These are phyloP conservation scores for barley (Hordeum vulgare) DNA, from an alignment of 176 grass and related monocot species.

Conservation along the genomic window DNA sequence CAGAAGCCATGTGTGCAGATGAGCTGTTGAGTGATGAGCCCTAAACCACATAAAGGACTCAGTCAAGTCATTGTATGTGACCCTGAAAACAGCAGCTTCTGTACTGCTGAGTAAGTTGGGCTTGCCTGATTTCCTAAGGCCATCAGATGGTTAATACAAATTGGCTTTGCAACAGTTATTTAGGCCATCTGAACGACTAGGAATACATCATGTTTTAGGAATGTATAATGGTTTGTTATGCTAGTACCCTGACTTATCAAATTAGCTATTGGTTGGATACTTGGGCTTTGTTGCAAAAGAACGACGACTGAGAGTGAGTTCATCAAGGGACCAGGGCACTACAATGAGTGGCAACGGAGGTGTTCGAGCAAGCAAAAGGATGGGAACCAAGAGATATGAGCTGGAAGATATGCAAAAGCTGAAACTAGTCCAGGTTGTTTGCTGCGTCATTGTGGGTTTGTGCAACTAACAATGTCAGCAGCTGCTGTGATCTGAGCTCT, in stretches of 20 bases:
- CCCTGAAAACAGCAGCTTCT: not conserved
- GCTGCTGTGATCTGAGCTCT: not conserved
- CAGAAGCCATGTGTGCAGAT: not conserved
- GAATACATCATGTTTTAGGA: not conserved
- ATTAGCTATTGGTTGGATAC: not conserved
- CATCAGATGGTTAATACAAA: not conserved
- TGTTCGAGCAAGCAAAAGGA: not conserved
- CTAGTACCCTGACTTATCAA: not conserved
- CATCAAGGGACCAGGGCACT: not conserved
- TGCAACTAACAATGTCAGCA: not conserved
- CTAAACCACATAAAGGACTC: not conserved
- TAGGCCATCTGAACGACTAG: not conserved
- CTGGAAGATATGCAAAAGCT: not conserved
- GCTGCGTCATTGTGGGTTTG: not conserved
- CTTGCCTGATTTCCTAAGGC: not conserved
- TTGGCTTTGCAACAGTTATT: not conserved
- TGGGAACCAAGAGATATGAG: not conserved
- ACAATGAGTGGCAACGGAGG: not conserved
- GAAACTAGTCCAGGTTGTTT: not conserved
- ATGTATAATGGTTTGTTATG: not conserved
- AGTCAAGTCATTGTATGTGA: no score
- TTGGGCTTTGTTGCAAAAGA: not conserved
- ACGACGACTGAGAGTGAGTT: not conserved
- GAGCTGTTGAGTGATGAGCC: not conserved
- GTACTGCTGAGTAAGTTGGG: not conserved